Conservation (phyloP, 805 yeast species). For the Candida coleopterorum region DNA sequence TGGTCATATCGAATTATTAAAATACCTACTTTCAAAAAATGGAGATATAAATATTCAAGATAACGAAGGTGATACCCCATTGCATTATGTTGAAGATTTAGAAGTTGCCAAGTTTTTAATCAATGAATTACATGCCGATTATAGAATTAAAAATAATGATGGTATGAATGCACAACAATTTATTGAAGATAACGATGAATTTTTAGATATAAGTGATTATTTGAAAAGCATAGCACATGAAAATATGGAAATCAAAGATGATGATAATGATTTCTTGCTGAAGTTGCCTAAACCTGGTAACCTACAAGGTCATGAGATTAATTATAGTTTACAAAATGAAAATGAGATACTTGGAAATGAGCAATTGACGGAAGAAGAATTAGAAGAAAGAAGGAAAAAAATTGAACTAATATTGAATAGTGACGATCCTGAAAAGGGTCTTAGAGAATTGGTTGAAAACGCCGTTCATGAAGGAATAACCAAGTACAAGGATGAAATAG, state of each 20-base stretch:
- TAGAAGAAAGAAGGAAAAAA: constrained; percentile 49
- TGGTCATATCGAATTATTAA: constrained; percentile 68
- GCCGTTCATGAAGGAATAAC: constrained; percentile 58
- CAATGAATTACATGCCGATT: constrained; percentile 65
- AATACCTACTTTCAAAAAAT: constrained; percentile 48
- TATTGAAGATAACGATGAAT: constrained; percentile 80
- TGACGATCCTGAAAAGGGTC: constrained; percentile 75
- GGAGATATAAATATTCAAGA: constrained; percentile 85
- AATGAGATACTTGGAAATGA: constrained; percentile 37
- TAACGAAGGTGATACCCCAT: constrained; percentile 89
- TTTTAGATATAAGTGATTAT: constrained; percentile 70
- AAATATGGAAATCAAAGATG: constrained; percentile 6
- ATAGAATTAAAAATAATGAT: constrained; percentile 58
- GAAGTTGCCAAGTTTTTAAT: constrained; percentile 62
- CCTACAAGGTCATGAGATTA: constrained; percentile 47
- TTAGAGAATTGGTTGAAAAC: constrained; percentile 61
- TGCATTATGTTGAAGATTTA: constrained; percentile 81
- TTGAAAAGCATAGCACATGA: constrained; percentile 42
- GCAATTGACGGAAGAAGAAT: constrained; percentile 18
- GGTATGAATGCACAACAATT: constrained; percentile 71
- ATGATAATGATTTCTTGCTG: constrained; percentile 11
- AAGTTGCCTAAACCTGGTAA: constrained; percentile 33
- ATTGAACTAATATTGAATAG: constrained; percentile 71
- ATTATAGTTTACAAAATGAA: constrained; percentile 48
- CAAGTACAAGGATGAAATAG: constrained; percentile 17